Percentiles rank a stretch among this genome's conserved stretches.
These are phyloP conservation scores for Kazachstania psychrophila DNA, from an alignment of 805 yeast species.

Conservation along the genomic window DNA sequence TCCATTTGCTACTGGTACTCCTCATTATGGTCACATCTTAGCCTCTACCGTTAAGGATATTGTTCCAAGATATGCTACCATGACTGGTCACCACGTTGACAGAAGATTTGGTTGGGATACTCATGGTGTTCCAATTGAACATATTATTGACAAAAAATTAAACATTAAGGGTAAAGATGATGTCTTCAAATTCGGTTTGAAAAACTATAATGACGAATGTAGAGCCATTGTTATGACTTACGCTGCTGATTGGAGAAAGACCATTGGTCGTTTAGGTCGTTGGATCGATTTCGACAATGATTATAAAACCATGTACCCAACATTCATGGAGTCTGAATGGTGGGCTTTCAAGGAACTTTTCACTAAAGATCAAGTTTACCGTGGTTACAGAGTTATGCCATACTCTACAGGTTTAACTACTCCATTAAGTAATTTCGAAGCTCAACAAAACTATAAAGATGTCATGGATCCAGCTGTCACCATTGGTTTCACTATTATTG, in stretches of 20 bases:
- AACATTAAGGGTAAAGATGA: slow-evolving; percentile 91
- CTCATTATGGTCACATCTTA: slow-evolving; percentile 95
- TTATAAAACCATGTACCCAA: slow-evolving; percentile 91
- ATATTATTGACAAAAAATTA: slow-evolving; percentile 94
- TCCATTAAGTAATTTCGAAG: slow-evolving; percentile 94
- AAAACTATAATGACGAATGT: slow-evolving; percentile 88
- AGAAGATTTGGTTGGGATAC: slow-evolving; percentile 99
- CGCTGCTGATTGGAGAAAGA: slow-evolving; percentile 88
- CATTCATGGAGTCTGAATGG: slow-evolving; percentile 98
- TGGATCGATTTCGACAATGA: slow-evolving; percentile 99
- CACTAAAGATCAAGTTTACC: slow-evolving; percentile 80
- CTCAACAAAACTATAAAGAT: slow-evolving; percentile 96
- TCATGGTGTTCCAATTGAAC: slow-evolving; percentile 97
- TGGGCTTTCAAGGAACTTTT: slow-evolving; percentile 92
- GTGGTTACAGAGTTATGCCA: slow-evolving; percentile 97
- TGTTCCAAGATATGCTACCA: slow-evolving; percentile 93
- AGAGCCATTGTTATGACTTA: slow-evolving; percentile 96
- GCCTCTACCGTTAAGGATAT: slow-evolving; percentile 97
- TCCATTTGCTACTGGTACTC: slow-evolving; percentile 98
- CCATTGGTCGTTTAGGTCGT: slow-evolving; percentile 91
- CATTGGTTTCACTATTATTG: slow-evolving; percentile 71
- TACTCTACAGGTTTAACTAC: slow-evolving; percentile 96
- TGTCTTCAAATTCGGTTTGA: slow-evolving; percentile 89
- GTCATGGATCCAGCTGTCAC: slow-evolving; percentile 96
- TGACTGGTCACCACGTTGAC: slow-evolving; percentile 94